Base-by-base conservation (phyloP, 2,329 filamentous ascomycete genomes). In the Botrytis pseudocinerea region DNA sequence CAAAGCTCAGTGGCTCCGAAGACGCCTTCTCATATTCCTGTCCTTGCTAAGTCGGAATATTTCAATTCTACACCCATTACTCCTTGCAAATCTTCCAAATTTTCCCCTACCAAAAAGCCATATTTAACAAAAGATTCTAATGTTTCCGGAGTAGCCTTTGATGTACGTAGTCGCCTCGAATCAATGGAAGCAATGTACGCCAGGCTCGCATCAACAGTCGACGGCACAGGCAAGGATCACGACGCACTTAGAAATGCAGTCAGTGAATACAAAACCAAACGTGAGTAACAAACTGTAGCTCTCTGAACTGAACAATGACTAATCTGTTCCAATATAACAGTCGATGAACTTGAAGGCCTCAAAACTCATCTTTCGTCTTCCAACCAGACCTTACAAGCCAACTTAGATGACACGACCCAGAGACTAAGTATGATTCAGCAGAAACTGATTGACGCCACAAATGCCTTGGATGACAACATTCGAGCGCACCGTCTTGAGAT, bases 111-210 rank as follows among this genome's bases (percentile, higher is more conserved):
- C 65, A 87, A 87, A 76, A 81, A 81, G 22, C 78, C 81, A 1
- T 95, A 87, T 85, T 85, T 95, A 79, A 91, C 87, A 77, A 92
- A 90, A 84, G 84, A 91, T 85, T 93, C 94, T 90, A 91, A 93
- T 87, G 83, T 88, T 76, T 86, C 84, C 78, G 82, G 81, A 82
- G 76, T 87, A 93, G 92, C 88, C 79, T 95, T 92, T 87, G 94
- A 98, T 81, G 90, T 94, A 77, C 91, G 94, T 78, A 89, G 89
- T 75, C 90, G 91, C 76, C 87, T 98, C 77, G 90, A 91, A 75
- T 88, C 90, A 74, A 91, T 98, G 83, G 93, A 97, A 78, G 85
- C 86, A 28, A 87, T 95, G 78, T 94, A 94, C 80, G 87, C 88
- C 65, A 85, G 87, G 74, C 85, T 98, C 75, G 91, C 92, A 79